phyloP scores from a whole-genome alignment of 2,329 filamentous ascomycete species.

The Cryoendolithus antarcticus region DNA sequence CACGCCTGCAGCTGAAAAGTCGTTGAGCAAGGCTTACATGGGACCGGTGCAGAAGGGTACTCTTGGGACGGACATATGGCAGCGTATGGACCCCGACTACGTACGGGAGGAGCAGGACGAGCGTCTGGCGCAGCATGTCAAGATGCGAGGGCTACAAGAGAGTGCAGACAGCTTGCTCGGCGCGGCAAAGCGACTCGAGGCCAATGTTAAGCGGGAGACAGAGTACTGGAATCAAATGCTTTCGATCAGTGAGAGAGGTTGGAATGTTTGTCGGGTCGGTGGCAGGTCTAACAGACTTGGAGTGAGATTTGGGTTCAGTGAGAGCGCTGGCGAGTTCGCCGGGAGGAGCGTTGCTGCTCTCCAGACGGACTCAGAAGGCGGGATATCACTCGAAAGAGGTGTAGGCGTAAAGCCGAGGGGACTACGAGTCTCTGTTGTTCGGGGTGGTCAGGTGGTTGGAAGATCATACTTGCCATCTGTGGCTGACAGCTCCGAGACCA shows the following conservation, averaged over 20 bases:
- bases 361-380: constrained; percentile 60
- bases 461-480: constrained; percentile 28
- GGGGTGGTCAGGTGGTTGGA: constrained; percentile 47
- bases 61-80: constrained; percentile 53
- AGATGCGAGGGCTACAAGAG: constrained; percentile 62
- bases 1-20: constrained; percentile 51
- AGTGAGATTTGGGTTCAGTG: constrained; percentile 80
- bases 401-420: constrained; percentile 43
- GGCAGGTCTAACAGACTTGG: constrained; percentile 56
- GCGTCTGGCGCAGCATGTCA: constrained; percentile 54
- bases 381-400: constrained; percentile 60
- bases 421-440: constrained; percentile 55
- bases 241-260: constrained; percentile 68
- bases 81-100: constrained; percentile 45
- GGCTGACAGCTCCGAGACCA: constrained; percentile 38
- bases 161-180: constrained; percentile 62
- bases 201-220: constrained; percentile 67
- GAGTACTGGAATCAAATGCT: constrained; percentile 84
- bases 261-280: constrained; percentile 71
- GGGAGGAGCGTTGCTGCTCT: constrained; percentile 71
- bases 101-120: constrained; percentile 25
- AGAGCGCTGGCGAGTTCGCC: constrained; percentile 50
- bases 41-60: constrained; percentile 62
- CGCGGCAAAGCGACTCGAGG: constrained; percentile 59
- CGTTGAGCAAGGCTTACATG: constrained; percentile 59